These are phyloP conservation scores for Prunus davidiana DNA, from an alignment of 306 rosid species.

Conservation along the genomic window DNA sequence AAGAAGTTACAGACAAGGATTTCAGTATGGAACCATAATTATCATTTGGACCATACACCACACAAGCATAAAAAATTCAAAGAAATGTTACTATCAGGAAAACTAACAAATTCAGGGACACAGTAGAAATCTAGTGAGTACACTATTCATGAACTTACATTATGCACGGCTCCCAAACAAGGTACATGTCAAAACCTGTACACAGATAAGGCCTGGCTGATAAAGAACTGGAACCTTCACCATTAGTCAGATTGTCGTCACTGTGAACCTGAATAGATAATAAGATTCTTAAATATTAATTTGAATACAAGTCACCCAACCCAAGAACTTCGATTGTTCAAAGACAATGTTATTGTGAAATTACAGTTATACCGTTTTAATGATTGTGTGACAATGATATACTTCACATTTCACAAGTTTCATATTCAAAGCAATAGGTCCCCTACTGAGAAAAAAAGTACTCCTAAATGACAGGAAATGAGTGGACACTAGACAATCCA, in stretches of 20 bases:
- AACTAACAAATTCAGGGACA: slow-evolving; percentile 13
- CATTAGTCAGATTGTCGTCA: slow-evolving; percentile 27
- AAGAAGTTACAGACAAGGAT: too few species aligned
- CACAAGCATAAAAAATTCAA: background rate
- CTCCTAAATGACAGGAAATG: background rate
- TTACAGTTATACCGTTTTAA: background rate
- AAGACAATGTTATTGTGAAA: background rate
- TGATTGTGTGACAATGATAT: background rate
- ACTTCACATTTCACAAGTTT: background rate
- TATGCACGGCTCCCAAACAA: slow-evolving; percentile 93
- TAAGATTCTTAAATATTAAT: slow-evolving; percentile 5
- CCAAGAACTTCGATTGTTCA: background rate
- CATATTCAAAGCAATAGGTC: background rate
- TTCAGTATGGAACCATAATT: too few species aligned
- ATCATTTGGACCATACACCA: too few species aligned
- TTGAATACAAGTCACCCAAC: slow-evolving; percentile 3
- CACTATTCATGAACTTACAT: slow-evolving; percentile 53
- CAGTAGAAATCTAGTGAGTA: background rate
- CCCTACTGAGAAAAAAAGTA: background rate
- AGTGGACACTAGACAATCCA: background rate
- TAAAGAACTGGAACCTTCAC: slow-evolving; percentile 26
- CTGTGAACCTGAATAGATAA: slow-evolving; percentile 50
- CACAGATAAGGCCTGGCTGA: slow-evolving; percentile 73
- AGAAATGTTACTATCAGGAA: background rate
- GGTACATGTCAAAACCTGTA: slow-evolving; percentile 90